Base-by-base conservation (phyloP, 495 filamentous ascomycete species). In the Daldinia childiae region DNA sequence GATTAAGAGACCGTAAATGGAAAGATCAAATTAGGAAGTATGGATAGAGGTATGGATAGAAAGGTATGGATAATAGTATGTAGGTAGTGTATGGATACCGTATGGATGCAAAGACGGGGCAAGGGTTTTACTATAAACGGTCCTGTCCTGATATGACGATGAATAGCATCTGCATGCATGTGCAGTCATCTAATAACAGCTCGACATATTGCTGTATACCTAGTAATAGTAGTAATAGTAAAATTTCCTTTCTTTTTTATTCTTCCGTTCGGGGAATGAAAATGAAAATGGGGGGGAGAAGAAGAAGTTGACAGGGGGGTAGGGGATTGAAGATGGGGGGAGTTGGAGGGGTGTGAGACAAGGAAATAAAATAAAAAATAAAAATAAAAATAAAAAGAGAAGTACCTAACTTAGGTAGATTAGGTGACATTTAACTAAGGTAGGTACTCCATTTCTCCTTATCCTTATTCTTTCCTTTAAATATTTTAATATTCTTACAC, bases 21-120 rank as follows among this genome's bases (percentile, higher is more conserved):
- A 66, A 11, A 62, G 48, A 69, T 64, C 64, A 11, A 68, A 66
- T 62, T 65, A 65, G 61, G 65, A 62, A 73, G 57, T 59, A 58
- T 63, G 57, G 45, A 43, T 48, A 41, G n/a, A n/a, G n/a, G n/a
- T n/a, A n/a, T n/a, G n/a, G n/a, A n/a, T n/a, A n/a, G n/a, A n/a
- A n/a, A n/a, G n/a, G n/a, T n/a, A n/a, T n/a, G n/a, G n/a, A n/a
- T n/a, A n/a, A n/a, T n/a, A n/a, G n/a, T n/a, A n/a, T n/a, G n/a
- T n/a, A n/a, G n/a, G n/a, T n/a, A n/a, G n/a, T n/a, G n/a, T n/a
- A n/a, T n/a, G n/a, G n/a, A n/a, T n/a, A n/a, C n/a, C n/a, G 17
- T 55, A 43, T 11, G 52, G 32, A 62, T 30, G 38, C 24, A 60
- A 60, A 24, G 57, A 17, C 6, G 29, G 54, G 54, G 30, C 30